These are phyloP conservation scores for Hemisphaericaspora subhashii DNA, from an alignment of 1,139 yeast species.

Conservation along the genomic window DNA sequence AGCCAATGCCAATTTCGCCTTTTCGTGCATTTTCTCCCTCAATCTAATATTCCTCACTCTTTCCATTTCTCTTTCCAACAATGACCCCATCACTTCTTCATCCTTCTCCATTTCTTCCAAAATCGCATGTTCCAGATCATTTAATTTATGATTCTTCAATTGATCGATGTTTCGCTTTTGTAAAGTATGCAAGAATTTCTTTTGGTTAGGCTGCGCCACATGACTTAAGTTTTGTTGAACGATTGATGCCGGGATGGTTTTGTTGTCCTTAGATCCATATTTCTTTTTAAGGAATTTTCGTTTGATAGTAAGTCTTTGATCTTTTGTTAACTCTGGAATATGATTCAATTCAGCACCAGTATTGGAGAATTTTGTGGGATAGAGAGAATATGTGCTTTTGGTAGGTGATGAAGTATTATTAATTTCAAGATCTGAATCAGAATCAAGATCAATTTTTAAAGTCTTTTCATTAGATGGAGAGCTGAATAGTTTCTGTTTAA, in stretches of 20 bases:
- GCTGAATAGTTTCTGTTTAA: constrained; percentile 27
- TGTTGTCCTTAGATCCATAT: constrained; percentile 4
- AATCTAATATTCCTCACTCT: constrained; percentile 52
- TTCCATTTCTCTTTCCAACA: constrained; percentile 64
- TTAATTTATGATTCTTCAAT: constrained; percentile 24
- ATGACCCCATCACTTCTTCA: constrained; percentile 45
- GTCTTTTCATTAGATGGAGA: constrained; percentile 21
- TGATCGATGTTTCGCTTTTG: constrained; percentile 39
- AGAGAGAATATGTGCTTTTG: constrained; percentile 1
- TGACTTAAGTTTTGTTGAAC: background rate
- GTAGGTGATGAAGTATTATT: constrained; percentile 13
- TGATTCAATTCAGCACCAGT: constrained; percentile 15
- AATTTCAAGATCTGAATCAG: constrained; percentile 17
- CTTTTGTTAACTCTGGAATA: constrained; percentile 40
- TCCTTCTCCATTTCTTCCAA: constrained; percentile 40
- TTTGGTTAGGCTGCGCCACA: background rate
- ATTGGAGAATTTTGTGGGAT: constrained; percentile 13
- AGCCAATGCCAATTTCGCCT: constrained; percentile 34
- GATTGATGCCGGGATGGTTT: background rate
- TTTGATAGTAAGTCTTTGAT: constrained; percentile 33
- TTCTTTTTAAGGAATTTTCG: constrained; percentile 33
- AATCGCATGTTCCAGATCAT: constrained; percentile 32
- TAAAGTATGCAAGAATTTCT: constrained; percentile 26
- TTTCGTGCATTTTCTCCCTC: constrained; percentile 46
- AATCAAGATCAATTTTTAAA: constrained; percentile 25